phyloP scores from a whole-genome alignment of 1,284 basidiomycete genomes.

The Takashimella koratensis region DNA sequence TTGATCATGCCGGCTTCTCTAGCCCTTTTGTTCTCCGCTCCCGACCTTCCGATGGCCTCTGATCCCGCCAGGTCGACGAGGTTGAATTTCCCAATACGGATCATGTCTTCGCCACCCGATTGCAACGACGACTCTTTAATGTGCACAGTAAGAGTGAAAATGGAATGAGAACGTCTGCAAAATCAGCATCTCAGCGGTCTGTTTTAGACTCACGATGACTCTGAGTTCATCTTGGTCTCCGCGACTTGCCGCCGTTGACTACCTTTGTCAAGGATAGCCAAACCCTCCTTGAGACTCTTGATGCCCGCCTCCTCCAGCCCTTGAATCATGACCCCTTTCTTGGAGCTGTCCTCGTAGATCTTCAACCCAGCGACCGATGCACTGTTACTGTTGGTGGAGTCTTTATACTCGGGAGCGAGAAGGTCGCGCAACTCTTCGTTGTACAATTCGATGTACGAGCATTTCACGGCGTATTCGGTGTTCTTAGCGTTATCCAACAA shows the following conservation, averaged over 20 bases:
- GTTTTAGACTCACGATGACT: conserved; percentile 60
- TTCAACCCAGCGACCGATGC: conserved; percentile 55
- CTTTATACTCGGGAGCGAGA: conserved; percentile 68
- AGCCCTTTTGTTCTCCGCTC: conserved; percentile 91
- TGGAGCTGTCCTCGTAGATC: conserved; percentile 87
- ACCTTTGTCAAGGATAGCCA: conserved; percentile 80
- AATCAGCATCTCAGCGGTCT: background rate
- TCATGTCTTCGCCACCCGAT: conserved; percentile 71
- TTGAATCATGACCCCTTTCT: conserved; percentile 78
- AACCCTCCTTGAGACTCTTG: conserved; percentile 76
- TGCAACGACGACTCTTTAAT: conserved; percentile 70
- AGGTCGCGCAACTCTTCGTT: conserved; percentile 98
- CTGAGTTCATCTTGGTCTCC: conserved; percentile 96
- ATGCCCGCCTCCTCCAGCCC: conserved; percentile 89
- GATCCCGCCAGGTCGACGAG: conserved; percentile 96
- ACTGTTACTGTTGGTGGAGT: conserved; percentile 49
- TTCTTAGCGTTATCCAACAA: conserved; percentile 69
- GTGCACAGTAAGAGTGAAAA: conserved; percentile 95
- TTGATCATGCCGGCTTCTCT: conserved; percentile 99
- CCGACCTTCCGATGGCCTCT: conserved; percentile 94
- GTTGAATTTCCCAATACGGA: conserved; percentile 93
- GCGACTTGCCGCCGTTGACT: conserved; percentile 90
- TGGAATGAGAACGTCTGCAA: conserved; percentile 84
- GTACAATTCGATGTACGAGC: conserved; percentile 96
- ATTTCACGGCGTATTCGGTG: conserved; percentile 84